Percentiles rank a stretch among this genome's conserved stretches.
Evolutionary conservation across 2,329 filamentous ascomycete species (phyloP).

Genomic region (Fusarium sp.): DNA sequence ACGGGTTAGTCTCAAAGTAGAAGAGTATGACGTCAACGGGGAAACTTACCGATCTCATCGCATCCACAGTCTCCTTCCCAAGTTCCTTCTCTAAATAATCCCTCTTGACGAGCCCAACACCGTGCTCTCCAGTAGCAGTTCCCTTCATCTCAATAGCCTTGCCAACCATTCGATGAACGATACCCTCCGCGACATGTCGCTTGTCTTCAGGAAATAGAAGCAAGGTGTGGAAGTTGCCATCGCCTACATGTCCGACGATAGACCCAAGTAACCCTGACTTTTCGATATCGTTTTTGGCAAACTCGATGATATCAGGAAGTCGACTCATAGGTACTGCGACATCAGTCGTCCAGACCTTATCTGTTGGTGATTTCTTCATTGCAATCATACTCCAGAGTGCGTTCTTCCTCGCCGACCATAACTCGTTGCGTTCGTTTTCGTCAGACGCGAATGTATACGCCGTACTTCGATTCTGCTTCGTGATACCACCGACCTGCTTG

Average conservation of each 20-base stretch:
- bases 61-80: constrained; percentile 62
- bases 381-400: constrained; percentile 84
- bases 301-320: constrained; percentile 79
- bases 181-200: neutral
- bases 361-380: constrained; percentile 59
- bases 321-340: constrained; percentile 83
- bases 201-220: neutral
- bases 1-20: neutral
- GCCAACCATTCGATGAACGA: constrained; percentile 73
- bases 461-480: constrained; percentile 64
- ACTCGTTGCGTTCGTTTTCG: constrained; percentile 74
- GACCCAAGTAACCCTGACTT: constrained; percentile 86
- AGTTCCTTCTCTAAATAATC: constrained; percentile 66
- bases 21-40: neutral
- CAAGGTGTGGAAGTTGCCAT: constrained; percentile 86
- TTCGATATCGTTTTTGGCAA: constrained; percentile 89
- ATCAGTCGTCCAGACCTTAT: constrained; percentile 73
- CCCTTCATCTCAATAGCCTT: constrained; percentile 75
- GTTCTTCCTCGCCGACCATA: constrained; percentile 86
- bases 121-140: constrained; percentile 75
- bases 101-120: constrained; percentile 70
- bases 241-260: constrained; percentile 89
- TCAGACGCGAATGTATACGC: constrained; percentile 80
- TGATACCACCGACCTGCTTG: constrained; percentile 71
- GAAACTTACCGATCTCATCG: constrained; percentile 60